These are phyloP conservation scores for Colletotrichum cereale DNA, from an alignment of 2,329 filamentous ascomycete genomes.

Conservation along the genomic window DNA sequence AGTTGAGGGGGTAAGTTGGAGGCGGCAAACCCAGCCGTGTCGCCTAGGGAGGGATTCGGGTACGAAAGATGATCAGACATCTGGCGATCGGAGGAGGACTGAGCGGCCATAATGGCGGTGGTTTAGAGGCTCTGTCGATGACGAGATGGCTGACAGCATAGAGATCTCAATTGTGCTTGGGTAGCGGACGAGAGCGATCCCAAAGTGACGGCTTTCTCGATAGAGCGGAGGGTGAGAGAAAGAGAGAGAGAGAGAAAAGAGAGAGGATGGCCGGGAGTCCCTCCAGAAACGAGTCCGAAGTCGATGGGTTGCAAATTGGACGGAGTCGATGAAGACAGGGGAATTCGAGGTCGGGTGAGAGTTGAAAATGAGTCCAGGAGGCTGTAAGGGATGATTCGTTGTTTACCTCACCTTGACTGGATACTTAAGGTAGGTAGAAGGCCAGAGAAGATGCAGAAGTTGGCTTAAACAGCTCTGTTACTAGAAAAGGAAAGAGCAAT, in stretches of 20 bases:
- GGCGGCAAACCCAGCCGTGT: conserved; percentile 40
- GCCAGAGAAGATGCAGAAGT: neutral
- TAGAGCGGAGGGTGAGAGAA: neutral
- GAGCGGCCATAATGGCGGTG: neutral
- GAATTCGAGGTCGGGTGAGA: neutral
- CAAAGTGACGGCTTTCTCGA: neutral
- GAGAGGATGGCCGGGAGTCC: neutral
- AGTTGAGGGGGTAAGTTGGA: conserved; percentile 7
- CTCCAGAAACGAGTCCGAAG: neutral
- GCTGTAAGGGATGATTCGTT: neutral
- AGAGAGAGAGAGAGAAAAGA: neutral
- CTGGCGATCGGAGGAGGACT: conserved; percentile 21
- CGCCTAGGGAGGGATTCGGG: conserved; percentile 44
- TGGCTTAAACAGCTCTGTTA: too few species aligned
- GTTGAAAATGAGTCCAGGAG: neutral
- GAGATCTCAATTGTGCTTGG: neutral
- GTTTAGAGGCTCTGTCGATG: neutral
- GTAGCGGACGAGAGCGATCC: neutral
- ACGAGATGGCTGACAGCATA: too few species aligned
- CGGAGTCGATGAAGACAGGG: neutral
- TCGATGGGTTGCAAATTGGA: neutral
- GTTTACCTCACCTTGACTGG: neutral
- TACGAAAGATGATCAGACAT: conserved; percentile 40
- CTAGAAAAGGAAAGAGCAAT: neutral
- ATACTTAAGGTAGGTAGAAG: too few species aligned